Evolutionary conservation across 225 moss, liverwort and hornwort species (phyloP), one percentile per base, ranked within the genome.

Genomic region (Pleurozium schreberi): DNA sequence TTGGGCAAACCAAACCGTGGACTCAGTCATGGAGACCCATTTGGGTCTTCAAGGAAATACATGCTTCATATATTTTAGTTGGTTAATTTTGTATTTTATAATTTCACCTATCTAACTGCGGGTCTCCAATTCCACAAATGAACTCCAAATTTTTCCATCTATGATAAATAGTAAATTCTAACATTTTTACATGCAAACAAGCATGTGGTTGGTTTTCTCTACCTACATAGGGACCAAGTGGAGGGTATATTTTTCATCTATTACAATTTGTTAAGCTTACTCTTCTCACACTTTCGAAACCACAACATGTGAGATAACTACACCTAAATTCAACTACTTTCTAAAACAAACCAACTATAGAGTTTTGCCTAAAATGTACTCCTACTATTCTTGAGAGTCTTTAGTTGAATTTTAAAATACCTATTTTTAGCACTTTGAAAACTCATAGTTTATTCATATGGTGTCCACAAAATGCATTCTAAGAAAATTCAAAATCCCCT

Each of bases 1-100:
- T 50, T 33, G 34, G 5, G 0, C 5, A 50, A 50, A 34, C 21
- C 21, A 75, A 75, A 34, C 8, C 8, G 50, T 34, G 2, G 2
- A 33, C 12, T 49, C 0, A 1, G 20, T 13, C 5, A 34, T 31
- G 0, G 34, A 75, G 33, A 34, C 0, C 1, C 0, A 0, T 8
- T 1, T 19, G 1, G 11, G 5, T 75, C 20, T 50, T 1, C 0
- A 20, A 33, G 18, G 49, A 33, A 50, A 47, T 74, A 74, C 31
- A 57, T 57, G 57, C 57, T 3, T 33, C 4, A 0, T 20, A 50
- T 13, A 50, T 75, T 75, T 5, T 12, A 49, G 7, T 33, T 50
- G 22, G 3, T 76, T 36, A 36, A 52, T 8, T 76, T 53, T 5
- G 5, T 22, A 36, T 36, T 76, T 76, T 0, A 2, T 36, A 23